These are phyloP conservation scores for Sequoia sempervirens DNA, from an alignment of 75 land plant genomes.

Conservation along the genomic window DNA sequence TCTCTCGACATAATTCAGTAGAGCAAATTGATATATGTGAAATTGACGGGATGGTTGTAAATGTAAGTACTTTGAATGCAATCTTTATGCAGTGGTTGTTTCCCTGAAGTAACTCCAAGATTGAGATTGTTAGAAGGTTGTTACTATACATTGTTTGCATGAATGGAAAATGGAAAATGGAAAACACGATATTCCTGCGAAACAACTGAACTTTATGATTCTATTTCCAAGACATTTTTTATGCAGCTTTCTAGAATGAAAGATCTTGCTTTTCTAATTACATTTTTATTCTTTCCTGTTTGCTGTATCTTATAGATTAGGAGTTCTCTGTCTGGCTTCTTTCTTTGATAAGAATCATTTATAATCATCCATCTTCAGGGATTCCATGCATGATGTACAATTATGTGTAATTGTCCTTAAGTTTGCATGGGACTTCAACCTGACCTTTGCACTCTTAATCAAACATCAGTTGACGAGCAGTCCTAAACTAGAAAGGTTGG, in stretches of 20 bases:
- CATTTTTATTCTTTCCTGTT: background rate
- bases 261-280: background rate
- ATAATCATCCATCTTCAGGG: background rate
- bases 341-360: background rate
- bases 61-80: constrained; percentile 26
- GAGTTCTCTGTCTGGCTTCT: background rate
- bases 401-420: background rate
- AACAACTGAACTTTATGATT: background rate
- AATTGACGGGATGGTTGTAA: constrained; percentile 68
- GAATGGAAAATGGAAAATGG: background rate
- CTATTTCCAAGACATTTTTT: background rate
- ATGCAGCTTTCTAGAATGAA: background rate
- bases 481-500: background rate
- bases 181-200: background rate
- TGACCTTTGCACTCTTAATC: background rate
- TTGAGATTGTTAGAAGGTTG: background rate
- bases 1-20: constrained; percentile 53
- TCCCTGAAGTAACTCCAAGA: background rate
- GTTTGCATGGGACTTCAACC: background rate
- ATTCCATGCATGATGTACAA: background rate
- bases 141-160: background rate
- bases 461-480: background rate
- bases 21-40: constrained; percentile 72
- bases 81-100: background rate
- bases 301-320: background rate